Evolutionary conservation across 2,329 filamentous ascomycete species (phyloP).

Genomic region (Colletotrichum paranaense): DNA sequence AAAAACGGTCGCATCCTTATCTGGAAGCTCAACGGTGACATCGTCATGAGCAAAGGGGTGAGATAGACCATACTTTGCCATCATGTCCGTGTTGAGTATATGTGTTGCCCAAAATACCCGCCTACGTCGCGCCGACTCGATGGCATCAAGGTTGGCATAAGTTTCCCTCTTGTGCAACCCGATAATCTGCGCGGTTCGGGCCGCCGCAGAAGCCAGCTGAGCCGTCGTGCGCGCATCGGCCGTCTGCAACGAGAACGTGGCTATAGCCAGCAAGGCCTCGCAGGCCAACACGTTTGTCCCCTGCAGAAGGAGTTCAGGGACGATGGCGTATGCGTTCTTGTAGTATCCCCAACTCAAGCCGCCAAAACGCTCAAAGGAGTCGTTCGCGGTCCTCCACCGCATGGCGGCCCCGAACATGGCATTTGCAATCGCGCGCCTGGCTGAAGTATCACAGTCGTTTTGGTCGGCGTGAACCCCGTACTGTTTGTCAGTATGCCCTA

Average conservation of each 20-base stretch:
- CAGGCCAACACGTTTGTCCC: background rate
- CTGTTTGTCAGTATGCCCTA: background rate
- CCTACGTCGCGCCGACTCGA: background rate
- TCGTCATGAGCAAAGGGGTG: background rate
- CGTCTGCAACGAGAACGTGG: slow-evolving; percentile 20
- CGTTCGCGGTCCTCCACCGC: slow-evolving; percentile 21
- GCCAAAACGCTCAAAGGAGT: slow-evolving; percentile 12
- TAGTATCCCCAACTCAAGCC: slow-evolving; percentile 18
- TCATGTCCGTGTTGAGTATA: slow-evolving; percentile 20
- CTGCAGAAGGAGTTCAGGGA: slow-evolving; percentile 16
- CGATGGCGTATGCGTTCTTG: slow-evolving; percentile 29
- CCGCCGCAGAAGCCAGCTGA: slow-evolving; percentile 15
- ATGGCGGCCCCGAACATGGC: slow-evolving; percentile 16
- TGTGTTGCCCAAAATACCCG: slow-evolving; percentile 25
- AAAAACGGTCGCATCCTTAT: background rate
- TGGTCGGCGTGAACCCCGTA: background rate
- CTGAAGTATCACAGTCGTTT: background rate
- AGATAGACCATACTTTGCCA: slow-evolving; percentile 15
- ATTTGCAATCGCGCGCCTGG: slow-evolving; percentile 17
- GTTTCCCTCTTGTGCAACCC: slow-evolving; percentile 15
- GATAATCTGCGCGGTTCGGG: background rate
- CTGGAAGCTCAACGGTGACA: slow-evolving; percentile 9
- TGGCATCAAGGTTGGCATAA: background rate
- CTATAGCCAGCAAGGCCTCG: slow-evolving; percentile 27
- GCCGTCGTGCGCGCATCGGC: slow-evolving; percentile 13